Evolutionary conservation across 2,329 filamentous ascomycete genomes (phyloP).

Genomic region (Grosmannia clavigera): DNA sequence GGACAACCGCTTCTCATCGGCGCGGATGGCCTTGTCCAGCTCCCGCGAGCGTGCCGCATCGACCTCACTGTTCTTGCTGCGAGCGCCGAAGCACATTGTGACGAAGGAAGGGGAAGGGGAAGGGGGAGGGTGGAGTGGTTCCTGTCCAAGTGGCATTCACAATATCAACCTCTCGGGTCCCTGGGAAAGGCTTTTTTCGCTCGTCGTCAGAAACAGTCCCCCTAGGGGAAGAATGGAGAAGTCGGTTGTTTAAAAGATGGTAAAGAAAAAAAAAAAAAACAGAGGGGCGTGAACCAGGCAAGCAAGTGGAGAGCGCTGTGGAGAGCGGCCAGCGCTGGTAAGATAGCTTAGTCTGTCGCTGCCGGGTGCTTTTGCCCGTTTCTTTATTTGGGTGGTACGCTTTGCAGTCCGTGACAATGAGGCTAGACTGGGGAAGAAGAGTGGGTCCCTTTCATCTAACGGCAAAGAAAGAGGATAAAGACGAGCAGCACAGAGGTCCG

Average conservation of each 20-base stretch:
- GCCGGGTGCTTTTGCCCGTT: neutral
- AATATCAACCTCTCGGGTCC: too few relatives aligned
- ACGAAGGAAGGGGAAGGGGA: neutral
- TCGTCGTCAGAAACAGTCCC: too few relatives aligned
- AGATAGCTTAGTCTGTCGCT: neutral
- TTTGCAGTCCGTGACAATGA: neutral
- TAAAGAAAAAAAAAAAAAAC: neutral
- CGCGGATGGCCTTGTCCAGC: conserved; percentile 74
- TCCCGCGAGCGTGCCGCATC: conserved; percentile 50
- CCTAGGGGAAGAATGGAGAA: neutral
- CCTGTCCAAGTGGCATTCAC: too few relatives aligned
- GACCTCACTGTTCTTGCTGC: conserved; percentile 36
- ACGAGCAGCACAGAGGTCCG: neutral
- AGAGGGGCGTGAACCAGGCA: neutral
- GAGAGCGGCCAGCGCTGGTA: neutral
- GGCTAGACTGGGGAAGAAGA: neutral
- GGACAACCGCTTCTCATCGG: conserved; percentile 76
- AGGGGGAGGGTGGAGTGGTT: too few relatives aligned
- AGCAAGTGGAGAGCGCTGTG: neutral
- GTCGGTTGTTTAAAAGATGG: neutral
- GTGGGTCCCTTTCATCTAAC: neutral
- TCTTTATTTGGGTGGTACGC: neutral
- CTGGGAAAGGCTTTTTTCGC: too few relatives aligned
- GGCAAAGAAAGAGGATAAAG: neutral
- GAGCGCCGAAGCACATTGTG: conserved; percentile 53